These are phyloP conservation scores for Penicillium carneum DNA, from an alignment of 2,329 filamentous ascomycete species.

Conservation along the genomic window DNA sequence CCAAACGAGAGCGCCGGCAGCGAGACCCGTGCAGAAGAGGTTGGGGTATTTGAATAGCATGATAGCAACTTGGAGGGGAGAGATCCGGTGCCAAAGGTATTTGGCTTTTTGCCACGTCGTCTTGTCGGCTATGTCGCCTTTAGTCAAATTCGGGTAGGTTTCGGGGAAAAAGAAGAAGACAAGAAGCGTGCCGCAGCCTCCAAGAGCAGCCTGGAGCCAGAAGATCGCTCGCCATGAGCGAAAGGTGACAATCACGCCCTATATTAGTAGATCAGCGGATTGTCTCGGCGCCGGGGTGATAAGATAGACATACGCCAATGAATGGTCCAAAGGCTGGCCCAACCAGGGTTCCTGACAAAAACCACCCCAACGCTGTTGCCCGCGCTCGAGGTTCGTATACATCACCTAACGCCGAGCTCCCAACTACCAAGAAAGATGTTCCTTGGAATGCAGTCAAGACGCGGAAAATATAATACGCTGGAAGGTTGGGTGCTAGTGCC, in stretches of 20 bases:
- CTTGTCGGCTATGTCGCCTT: constrained; percentile 67
- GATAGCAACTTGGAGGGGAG: constrained; percentile 68
- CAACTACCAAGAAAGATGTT: constrained; percentile 76
- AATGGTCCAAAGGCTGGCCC: constrained; percentile 70
- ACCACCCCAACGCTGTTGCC: constrained; percentile 76
- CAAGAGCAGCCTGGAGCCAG: constrained; percentile 76
- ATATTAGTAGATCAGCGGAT: constrained; percentile 60
- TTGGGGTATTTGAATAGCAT: constrained; percentile 73
- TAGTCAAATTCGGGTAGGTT: constrained; percentile 71
- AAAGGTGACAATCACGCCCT: constrained; percentile 79
- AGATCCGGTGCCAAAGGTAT: constrained; percentile 69
- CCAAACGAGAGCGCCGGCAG: constrained; percentile 71
- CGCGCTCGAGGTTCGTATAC: constrained; percentile 72
- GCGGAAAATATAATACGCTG: constrained; percentile 75
- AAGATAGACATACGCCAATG: constrained; percentile 40
- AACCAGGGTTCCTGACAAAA: constrained; percentile 73
- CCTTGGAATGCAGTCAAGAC: constrained; percentile 77
- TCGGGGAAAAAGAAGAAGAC: constrained; percentile 74
- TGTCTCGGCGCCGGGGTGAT: background rate
- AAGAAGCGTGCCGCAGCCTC: constrained; percentile 65
- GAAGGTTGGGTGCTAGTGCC: constrained; percentile 73
- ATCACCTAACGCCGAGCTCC: constrained; percentile 72
- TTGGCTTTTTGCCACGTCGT: constrained; percentile 58
- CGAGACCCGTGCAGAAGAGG: constrained; percentile 67
- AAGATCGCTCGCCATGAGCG: constrained; percentile 76